Evolutionary conservation across 1,139 yeast species (phyloP).

Genomic region (Hyphopichia khmerensis): DNA sequence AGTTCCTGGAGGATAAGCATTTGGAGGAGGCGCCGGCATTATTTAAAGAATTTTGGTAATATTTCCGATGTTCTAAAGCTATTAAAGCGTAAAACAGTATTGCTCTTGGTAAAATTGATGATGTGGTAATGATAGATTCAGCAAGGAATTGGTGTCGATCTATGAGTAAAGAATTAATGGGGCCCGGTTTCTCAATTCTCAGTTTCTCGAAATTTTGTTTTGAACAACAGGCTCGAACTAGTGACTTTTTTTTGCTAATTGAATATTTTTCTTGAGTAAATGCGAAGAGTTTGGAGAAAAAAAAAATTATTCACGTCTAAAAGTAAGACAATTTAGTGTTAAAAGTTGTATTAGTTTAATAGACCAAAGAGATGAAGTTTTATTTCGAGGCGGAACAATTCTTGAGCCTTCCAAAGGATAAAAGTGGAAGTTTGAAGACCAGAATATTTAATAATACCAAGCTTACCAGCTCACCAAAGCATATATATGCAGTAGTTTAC

Average conservation of each 20-base stretch:
- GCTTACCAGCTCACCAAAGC: conserved; percentile 59
- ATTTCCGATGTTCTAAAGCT: no score
- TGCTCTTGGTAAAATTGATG: no score
- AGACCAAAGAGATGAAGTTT: conserved; percentile 45
- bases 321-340: no score
- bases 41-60: no score
- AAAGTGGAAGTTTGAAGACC: conserved; percentile 54
- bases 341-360: no score
- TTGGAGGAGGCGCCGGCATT: conserved; percentile 46
- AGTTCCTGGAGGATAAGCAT: conserved; percentile 62
- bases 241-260: background rate
- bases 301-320: background rate
- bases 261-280: background rate
- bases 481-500: conserved; percentile 76
- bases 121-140: no score
- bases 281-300: background rate
- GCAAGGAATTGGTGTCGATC: background rate
- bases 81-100: no score
- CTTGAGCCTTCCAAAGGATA: conserved; percentile 22
- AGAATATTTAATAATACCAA: conserved; percentile 58
- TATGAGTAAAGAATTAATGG: background rate
- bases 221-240: background rate
- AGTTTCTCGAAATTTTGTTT: background rate
- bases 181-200: background rate
- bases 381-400: conserved; percentile 63